Percentiles rank a stretch among this genome's conserved stretches.
Conservation (phyloP, 345 rosid species). For the Nephelium lappaceum region DNA sequence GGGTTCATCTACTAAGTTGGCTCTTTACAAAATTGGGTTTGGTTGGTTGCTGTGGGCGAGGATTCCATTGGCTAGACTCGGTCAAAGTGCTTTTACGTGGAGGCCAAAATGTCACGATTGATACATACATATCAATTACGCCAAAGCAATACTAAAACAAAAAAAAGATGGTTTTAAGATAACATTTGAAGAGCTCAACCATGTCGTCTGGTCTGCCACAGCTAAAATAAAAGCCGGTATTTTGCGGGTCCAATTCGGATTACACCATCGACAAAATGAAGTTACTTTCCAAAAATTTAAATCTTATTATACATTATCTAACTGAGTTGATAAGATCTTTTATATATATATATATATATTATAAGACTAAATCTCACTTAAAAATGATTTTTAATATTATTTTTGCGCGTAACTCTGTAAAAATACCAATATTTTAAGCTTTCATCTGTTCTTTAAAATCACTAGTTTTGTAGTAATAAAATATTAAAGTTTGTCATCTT, state of each 20-base stretch:
- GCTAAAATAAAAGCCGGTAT: not conserved
- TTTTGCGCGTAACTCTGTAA: no score
- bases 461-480: no score
- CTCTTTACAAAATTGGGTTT: not conserved
- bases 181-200: not conserved
- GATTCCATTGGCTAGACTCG: not conserved
- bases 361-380: no score
- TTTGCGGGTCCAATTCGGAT: not conserved
- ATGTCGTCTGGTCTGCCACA: not conserved
- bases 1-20: not conserved
- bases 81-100: not conserved
- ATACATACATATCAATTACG: not conserved
- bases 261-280: not conserved
- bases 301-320: no score
- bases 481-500: no score
- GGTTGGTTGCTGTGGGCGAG: not conserved
- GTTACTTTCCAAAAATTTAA: not conserved
- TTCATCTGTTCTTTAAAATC: no score
- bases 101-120: not conserved
- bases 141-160: not conserved
- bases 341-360: no score
- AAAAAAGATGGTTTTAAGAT: not conserved
- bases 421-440: no score
- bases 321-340: no score
- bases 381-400: no score